Base-by-base conservation (phyloP, 2,329 filamentous ascomycete species). In the Albifimbria verrucaria region DNA sequence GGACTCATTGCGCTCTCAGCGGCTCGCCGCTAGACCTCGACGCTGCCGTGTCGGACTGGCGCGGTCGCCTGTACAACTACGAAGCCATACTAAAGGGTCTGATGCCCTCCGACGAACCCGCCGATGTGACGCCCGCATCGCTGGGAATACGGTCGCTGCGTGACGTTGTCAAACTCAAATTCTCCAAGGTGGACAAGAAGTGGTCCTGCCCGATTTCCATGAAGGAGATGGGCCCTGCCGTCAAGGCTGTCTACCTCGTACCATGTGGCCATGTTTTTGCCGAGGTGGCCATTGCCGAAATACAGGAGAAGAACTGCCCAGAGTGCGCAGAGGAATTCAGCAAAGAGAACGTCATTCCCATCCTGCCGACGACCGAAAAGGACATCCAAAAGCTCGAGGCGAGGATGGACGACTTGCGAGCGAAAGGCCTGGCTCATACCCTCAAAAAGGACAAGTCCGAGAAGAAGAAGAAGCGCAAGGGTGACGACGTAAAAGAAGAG, bases 251-350 rank as follows among this genome's bases (percentile, higher is more conserved):
- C 2, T 99, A 97, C 64, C 65, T 99, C 3, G 90, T 97, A 4
- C 94, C 94, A 0, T 99, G 94, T 64, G 95, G 94, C 0, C 95
- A 99, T 75, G 92, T 90, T 1, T 97, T 97, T 71, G 87, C 90
- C 1, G 92, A 95, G 56, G 85, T 86, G 50, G 91, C 92, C 7
- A 86, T 97, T 59, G 89, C 87, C 60, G 89, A 94, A 70, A 84
- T 95, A n/a, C 67, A 75, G 3, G 87, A 89, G 58, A 76, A 78
- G 24, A 65, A 68, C 0, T 88, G 85, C 53, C 81, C 83, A 0
- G 81, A 93, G 72, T 99, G 94, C 71, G 90, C 88, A 59, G 84
- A 86, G 52, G 63, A 79, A 0, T 97, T 94, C 64, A 81, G 82
- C 21, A 70, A 79, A 22, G 85, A 89, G 25, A 90, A 97, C 61